Conservation (phyloP, 768 basidiomycete species). For the Piloderma croceum region DNA sequence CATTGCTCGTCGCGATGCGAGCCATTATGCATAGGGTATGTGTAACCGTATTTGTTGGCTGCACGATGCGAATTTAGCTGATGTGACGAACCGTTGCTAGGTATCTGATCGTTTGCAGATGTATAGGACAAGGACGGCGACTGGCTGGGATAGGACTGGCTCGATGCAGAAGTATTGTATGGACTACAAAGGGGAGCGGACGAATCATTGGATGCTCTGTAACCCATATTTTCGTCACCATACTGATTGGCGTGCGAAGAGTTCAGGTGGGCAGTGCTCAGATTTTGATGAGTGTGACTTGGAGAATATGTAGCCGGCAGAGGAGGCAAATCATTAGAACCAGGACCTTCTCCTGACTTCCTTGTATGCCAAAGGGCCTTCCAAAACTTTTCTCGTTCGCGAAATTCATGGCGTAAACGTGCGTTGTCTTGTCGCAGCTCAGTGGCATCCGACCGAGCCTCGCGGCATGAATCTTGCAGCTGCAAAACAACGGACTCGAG, state of each 20-base stretch:
- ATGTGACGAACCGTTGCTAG: conserved; percentile 19
- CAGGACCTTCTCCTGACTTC: conserved; percentile 49
- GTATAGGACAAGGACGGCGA: conserved; percentile 42
- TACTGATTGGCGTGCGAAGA: conserved; percentile 31
- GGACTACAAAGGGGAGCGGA: conserved; percentile 39
- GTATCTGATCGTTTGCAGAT: conserved; percentile 26
- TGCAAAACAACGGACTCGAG: conserved; percentile 81
- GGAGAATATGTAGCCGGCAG: conserved; percentile 39
- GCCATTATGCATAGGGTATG: conserved; percentile 34
- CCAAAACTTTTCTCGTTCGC: conserved; percentile 74
- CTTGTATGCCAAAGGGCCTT: conserved; percentile 60
- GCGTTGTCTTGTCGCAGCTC: conserved; percentile 62
- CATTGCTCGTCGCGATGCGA: conserved; percentile 26
- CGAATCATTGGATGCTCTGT: conserved; percentile 44
- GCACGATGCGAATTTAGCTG: too few species aligned
- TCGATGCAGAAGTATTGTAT: conserved; percentile 34
- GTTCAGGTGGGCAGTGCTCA: conserved; percentile 29
- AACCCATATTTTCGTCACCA: conserved; percentile 40
- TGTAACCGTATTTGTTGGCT: conserved; percentile 43
- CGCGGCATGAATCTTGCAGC: conserved; percentile 75
- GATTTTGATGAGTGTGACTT: conserved; percentile 26
- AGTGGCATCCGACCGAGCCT: conserved; percentile 54
- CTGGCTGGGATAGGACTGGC: conserved; percentile 38
- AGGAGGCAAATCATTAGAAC: conserved; percentile 47
- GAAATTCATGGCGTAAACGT: conserved; percentile 56